These are phyloP conservation scores for Cladosporium sp. DNA, from an alignment of 2,329 filamentous ascomycete species.

Conservation along the genomic window DNA sequence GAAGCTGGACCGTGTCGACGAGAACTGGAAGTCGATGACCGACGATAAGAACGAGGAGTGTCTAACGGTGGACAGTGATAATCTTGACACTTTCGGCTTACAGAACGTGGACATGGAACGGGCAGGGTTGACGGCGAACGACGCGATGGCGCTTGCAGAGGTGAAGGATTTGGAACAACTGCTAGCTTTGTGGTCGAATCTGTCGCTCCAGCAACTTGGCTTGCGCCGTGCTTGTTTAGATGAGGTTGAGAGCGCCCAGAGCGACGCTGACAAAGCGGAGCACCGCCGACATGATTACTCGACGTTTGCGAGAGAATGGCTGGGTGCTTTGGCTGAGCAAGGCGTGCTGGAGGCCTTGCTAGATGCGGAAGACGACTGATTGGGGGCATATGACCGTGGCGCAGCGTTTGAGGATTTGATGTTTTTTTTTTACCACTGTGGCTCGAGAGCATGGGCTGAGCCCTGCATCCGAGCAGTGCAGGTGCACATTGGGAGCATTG, in stretches of 20 bases:
- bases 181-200: constrained; percentile 34
- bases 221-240: constrained; percentile 46
- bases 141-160: constrained; percentile 23
- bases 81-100: constrained; percentile 20
- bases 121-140: constrained; percentile 25
- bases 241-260: constrained; percentile 45
- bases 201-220: constrained; percentile 40
- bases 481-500: not conserved
- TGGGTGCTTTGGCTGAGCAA: constrained; percentile 64
- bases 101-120: constrained; percentile 32
- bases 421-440: not conserved
- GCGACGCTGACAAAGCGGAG: constrained; percentile 51
- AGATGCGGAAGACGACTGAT: not conserved
- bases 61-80: not conserved
- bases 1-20: constrained; percentile 35
- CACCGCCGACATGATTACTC: constrained; percentile 61
- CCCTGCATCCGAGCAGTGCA: not conserved
- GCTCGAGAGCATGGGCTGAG: not conserved
- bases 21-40: constrained; percentile 42
- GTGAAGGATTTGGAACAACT: constrained; percentile 30
- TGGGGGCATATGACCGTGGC: not conserved
- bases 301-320: constrained; percentile 61
- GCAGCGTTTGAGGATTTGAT: not conserved
- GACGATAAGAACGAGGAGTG: constrained; percentile 16
- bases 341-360: constrained; percentile 48